These are phyloP conservation scores for Fusarium sp. DNA, from an alignment of 2,329 filamentous ascomycete genomes.

Conservation along the genomic window DNA sequence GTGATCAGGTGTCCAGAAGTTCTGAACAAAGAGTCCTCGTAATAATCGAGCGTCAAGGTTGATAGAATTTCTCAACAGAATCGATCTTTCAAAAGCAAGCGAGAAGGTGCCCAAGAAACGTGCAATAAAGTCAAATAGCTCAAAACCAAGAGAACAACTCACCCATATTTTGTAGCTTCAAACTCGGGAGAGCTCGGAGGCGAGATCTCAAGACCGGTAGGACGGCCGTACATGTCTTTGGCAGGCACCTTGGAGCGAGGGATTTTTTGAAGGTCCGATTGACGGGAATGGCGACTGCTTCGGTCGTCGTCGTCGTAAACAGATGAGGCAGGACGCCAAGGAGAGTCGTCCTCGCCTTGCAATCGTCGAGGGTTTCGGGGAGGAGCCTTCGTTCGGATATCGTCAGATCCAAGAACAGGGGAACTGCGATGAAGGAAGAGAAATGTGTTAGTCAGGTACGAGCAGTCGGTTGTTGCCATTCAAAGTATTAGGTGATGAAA, in stretches of 20 bases:
- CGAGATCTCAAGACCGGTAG: conserved; percentile 64
- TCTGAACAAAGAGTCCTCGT: neutral
- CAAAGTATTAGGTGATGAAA: conserved; percentile 2
- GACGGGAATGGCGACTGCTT: conserved; percentile 33
- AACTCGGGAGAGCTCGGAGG: conserved; percentile 70
- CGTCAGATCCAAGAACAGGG: conserved; percentile 42
- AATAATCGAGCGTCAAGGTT: neutral
- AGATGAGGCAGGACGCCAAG: conserved; percentile 67
- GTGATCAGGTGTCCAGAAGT: neutral
- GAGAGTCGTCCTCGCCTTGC: conserved; percentile 44
- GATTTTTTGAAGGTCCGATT: conserved; percentile 18
- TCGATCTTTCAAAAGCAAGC: conserved; percentile 2
- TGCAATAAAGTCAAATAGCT: neutral
- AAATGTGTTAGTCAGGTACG: conserved; percentile 38
- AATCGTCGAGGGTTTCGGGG: conserved; percentile 54
- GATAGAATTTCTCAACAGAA: conserved; percentile 7
- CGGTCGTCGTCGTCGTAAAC: conserved; percentile 55
- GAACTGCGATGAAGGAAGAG: conserved; percentile 37
- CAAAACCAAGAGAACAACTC: conserved; percentile 50
- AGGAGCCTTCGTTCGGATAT: conserved; percentile 42
- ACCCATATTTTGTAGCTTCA: conserved; percentile 55
- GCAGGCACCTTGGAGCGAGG: conserved; percentile 56
- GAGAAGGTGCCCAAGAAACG: conserved; percentile 32
- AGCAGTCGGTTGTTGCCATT: conserved; percentile 1
- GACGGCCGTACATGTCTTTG: conserved; percentile 47